Base-by-base conservation (phyloP, 306 rosid genomes). In the Phaseolus lunatus region DNA sequence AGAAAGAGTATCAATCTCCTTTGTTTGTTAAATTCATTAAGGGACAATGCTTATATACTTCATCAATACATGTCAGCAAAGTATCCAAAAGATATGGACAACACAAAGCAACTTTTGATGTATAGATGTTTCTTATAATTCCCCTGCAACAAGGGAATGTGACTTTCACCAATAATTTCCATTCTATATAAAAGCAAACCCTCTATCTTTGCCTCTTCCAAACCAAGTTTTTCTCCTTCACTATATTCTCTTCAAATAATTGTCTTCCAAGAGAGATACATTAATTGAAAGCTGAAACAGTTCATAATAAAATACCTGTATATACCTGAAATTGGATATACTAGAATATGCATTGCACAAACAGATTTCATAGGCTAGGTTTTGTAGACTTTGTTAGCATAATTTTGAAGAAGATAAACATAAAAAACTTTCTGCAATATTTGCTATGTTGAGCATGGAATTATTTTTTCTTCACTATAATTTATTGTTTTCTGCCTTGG, bases 381-480 rank as follows among this genome's bases (percentile, higher is more conserved):
- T 79, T 49, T 75, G 10, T 31, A 64, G 64, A 82, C 37, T 26
- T 20, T 67, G 35, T 18, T 13, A 54, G 35, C 47, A 16, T 15
- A 56, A 53, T 66, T 33, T 44, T 65, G 61, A 2, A 24, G 35
- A 39, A 13, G 56, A 58, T 23, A 50, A 48, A 33, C 53, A 31
- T 70, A 59, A 52, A 56, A 24, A 14, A 14, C 20, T 45, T 35
- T 26, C 41, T 70, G 64, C 41, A 3, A 9, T 27, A 41, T 67
- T 73, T 59, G 9, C 27, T 73, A 29, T 22, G 20, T 70, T 63
- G 75, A 64, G 44, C 63, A 20, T 71, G 77, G 31, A 37, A 18
- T 66, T 59, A 33, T 57, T 54, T 70, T 26, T 70, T 74, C 83
- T 67, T 78, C 35, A 78, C 19, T 59, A 24, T 73, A 56, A 29